Evolutionary conservation across 1,139 yeast genomes (phyloP).

Genomic region (Zygosaccharomyces pseudobailii): DNA sequence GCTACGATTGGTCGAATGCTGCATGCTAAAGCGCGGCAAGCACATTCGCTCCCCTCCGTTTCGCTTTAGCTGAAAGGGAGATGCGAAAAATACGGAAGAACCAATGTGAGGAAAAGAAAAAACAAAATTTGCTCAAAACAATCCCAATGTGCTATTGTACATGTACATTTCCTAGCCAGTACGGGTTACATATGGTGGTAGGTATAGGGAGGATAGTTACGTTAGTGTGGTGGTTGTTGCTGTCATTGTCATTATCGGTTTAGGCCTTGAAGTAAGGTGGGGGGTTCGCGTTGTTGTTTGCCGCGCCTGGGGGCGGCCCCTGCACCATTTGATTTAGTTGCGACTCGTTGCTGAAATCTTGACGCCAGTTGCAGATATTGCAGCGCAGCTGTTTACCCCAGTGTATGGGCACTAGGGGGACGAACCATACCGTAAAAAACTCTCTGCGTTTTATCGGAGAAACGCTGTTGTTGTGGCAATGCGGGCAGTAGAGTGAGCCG

Average conservation of each 20-base stretch:
- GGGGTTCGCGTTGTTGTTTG: not conserved
- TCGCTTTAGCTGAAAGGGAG: not conserved
- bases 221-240: too few relatives aligned
- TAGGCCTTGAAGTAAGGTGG: not conserved
- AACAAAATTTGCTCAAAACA: not conserved
- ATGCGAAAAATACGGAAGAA: not conserved
- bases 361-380: conserved; percentile 44
- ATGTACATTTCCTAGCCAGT: not conserved
- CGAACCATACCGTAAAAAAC: conserved; percentile 44
- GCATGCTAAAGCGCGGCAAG: not conserved
- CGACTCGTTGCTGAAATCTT: conserved; percentile 37
- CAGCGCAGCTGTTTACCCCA: conserved; percentile 46
- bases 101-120: not conserved
- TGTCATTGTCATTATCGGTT: not conserved
- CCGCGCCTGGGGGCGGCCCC: conserved; percentile 7
- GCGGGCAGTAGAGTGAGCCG: conserved; percentile 35
- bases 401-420: conserved; percentile 44
- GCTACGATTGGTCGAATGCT: not conserved
- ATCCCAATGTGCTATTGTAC: not conserved
- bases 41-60: not conserved
- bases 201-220: not conserved
- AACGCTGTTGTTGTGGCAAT: conserved; percentile 42
- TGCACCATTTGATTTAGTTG: conserved; percentile 35
- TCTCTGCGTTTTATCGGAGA: conserved; percentile 41
- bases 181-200: not conserved